Evolutionary conservation across 1,284 basidiomycete species (phyloP), one percentile per base, ranked within the genome.

Genomic region (Trametes sp.): DNA sequence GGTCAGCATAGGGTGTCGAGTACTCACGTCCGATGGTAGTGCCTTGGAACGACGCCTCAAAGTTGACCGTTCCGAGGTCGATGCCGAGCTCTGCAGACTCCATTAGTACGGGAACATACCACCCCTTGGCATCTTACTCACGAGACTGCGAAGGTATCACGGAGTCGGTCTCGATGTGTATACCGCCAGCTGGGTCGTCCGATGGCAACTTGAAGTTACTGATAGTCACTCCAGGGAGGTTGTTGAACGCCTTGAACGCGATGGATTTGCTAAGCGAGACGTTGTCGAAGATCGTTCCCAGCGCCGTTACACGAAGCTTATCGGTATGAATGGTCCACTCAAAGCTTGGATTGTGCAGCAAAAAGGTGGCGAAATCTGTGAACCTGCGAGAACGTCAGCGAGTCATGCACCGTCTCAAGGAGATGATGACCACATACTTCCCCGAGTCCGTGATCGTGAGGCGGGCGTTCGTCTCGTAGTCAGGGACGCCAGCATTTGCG

Each of bases 231-330:
- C 88, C 88, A 16, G 88, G 87, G 24, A 93, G 76, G 54, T 80
- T 81, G 66, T 91, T 88, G 77, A 93, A 93, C 4, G 89, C 91
- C 72, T 86, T 86, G 77, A 94, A 84, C 10, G 85, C 77, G 55
- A 93, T 75, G 8, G 80, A 80, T 77, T 93, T 93, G 52, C 79
- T 82, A 57, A 93, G 80, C 0, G 81, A 79, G 29, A 93, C 85
- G 54, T 86, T 82, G 66, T 88, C 85, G 69, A 93, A 93, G 67
- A 86, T 83, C 33, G 88, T 91, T 14, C 87, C 87, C 1, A 93
- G 80, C 4, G 92, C 88, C 3, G 81, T 84, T 14, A 94, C 77
- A 36, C 85, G 83, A 52, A 93, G 81, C 38, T 80, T 84, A 41
- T 81, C 67, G 0, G 89, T 89, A 19, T 85, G 87, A 52, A 94